phyloP scores from a whole-genome alignment of 2,329 filamentous ascomycete species.

The Aspergillus jensenii region DNA sequence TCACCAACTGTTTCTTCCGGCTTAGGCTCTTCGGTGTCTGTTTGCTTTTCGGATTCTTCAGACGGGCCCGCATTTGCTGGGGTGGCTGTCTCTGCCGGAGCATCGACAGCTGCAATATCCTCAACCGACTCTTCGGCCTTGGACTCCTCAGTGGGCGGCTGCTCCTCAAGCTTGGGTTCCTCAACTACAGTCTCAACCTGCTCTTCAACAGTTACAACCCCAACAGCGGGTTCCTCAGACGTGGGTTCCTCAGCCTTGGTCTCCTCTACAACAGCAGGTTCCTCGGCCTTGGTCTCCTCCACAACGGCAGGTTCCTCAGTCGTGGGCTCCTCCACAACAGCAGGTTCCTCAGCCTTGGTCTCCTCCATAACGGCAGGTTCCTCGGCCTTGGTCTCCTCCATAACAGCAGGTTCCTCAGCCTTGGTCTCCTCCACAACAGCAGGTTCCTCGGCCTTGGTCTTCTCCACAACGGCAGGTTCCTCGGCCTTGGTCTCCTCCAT shows the following conservation, averaged over 20 bases:
- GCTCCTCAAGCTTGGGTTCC: no score
- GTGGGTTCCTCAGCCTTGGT: not conserved
- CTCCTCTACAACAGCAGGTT: not conserved
- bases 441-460: not conserved
- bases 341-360: not conserved
- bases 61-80: not conserved
- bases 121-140: not conserved
- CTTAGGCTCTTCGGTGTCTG: not conserved
- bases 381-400: not conserved
- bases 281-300: not conserved
- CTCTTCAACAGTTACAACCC: not conserved
- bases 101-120: not conserved
- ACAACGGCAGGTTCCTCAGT: no score
- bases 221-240: not conserved
- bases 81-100: not conserved
- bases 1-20: not conserved
- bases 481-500: no score
- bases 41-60: not conserved
- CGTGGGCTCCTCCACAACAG: no score
- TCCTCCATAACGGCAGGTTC: not conserved
- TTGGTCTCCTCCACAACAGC: not conserved
- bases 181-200: not conserved
- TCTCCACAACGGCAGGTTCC: not conserved
- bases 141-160: not conserved
- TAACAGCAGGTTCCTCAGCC: no score